Conservation (phyloP, 2,329 filamentous ascomycete genomes). For the Fusarium hostae region DNA sequence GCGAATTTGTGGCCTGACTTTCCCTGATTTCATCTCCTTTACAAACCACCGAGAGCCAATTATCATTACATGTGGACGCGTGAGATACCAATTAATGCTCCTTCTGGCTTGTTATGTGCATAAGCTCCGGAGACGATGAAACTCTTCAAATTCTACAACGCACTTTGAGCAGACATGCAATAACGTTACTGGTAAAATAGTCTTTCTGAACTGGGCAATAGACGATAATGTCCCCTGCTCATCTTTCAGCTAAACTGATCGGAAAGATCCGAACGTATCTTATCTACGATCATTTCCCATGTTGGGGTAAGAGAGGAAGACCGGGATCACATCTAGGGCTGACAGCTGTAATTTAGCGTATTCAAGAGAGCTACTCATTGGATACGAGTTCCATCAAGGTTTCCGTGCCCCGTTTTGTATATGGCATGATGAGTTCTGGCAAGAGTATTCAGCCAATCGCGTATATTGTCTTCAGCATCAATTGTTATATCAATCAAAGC, state of each 20-base stretch:
- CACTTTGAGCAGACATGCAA: background rate
- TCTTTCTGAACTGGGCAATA: background rate
- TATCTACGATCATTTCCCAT: background rate
- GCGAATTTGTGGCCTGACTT: background rate
- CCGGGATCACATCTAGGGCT: background rate
- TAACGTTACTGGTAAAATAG: background rate
- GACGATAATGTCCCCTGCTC: no score
- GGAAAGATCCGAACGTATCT: background rate
- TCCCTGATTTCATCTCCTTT: background rate
- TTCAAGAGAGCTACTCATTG: background rate
- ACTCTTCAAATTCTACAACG: background rate
- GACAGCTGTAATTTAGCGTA: background rate
- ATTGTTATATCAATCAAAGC: no score
- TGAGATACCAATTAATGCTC: background rate
- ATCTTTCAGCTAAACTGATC: background rate
- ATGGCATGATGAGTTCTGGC: background rate
- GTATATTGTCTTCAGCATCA: no score
- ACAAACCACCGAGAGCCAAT: background rate
- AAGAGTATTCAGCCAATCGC: background rate
- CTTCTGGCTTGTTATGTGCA: background rate
- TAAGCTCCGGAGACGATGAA: background rate
- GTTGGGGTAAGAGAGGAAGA: background rate
- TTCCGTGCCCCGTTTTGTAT: background rate
- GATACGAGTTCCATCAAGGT: background rate
- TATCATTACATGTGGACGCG: accelerated